Conservation (phyloP, 306 rosid genomes). For the Vigna nakashimae region DNA sequence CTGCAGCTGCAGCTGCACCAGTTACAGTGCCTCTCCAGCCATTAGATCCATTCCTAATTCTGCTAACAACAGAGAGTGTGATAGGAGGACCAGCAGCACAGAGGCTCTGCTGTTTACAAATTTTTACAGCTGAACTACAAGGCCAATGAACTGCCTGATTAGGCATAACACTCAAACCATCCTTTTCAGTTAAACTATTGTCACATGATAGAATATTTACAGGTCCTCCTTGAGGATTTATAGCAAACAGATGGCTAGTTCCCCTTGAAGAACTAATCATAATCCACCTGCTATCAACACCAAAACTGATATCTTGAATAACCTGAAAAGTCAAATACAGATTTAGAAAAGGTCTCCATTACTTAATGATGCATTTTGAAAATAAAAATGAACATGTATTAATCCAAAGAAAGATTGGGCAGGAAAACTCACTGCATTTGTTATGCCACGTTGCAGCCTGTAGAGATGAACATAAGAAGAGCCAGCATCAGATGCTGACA, state of each 20-base stretch:
- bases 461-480: slow-evolving; percentile 67
- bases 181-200: slow-evolving; percentile 47
- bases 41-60: slow-evolving; percentile 74
- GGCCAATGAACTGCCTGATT: slow-evolving; percentile 51
- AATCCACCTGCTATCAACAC: slow-evolving; percentile 86
- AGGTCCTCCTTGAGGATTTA: slow-evolving; percentile 78
- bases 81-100: slow-evolving; percentile 57
- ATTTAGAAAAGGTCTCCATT: slow-evolving; percentile 7
- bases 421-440: slow-evolving; percentile 70
- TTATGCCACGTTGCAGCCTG: slow-evolving; percentile 86
- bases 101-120: slow-evolving; percentile 51
- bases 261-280: slow-evolving; percentile 91
- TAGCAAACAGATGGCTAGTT: slow-evolving; percentile 81
- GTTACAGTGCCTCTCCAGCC: slow-evolving; percentile 79
- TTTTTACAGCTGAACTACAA: slow-evolving; percentile 49
- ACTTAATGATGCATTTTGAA: neutral
- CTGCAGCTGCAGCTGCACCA: slow-evolving; percentile 72
- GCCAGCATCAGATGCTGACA: slow-evolving; percentile 48
- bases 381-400: neutral
- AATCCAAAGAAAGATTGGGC: neutral
- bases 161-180: slow-evolving; percentile 50
- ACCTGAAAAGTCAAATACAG: slow-evolving; percentile 55
- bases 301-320: slow-evolving; percentile 85
- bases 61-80: slow-evolving; percentile 70
- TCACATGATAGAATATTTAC: slow-evolving; percentile 55